Evolutionary conservation across 371 early-diverging fungal genomes (phyloP), one percentile per base, ranked within the genome.

Genomic region (Rhizopus arrhizus): DNA sequence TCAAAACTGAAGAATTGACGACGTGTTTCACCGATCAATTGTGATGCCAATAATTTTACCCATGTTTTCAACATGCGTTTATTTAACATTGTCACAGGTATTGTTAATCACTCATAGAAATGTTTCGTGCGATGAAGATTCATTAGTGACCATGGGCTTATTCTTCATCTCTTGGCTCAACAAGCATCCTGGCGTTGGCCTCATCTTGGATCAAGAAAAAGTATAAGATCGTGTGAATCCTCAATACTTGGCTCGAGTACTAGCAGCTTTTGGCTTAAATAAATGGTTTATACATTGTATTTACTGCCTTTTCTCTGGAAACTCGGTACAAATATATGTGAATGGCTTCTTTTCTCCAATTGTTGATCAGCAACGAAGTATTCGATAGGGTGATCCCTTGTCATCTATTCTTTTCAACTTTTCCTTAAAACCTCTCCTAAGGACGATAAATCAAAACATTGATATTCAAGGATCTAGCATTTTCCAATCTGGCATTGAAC

Each of bases 201-300:
- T 73, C 3, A 52, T 64, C 1, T 40, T 73, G 0, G 69, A 68
- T 42, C 58, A 68, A 49, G 64, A 64, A 53, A 64, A 69, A 42
- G 65, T 65, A 2, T 61, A 64, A 53, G 67, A 66, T 42, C 49
- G 69, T 0, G 54, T 65, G 2, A 58, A 66, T 32, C 64, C 66
- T 22, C 13, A 7, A 3, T 69, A 66, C 33, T 56, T 73, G 3
- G 0, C 9, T 0, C 3, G 3, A 3, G 59, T 61, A 3, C 36
- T 69, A 1, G 3, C 16, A 5, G 15, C 10, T 3, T 63, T 62
- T 45, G 56, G 51, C 36, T 64, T 65, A 38, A 58, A 64, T 8
- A 12, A 12, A 1, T 2, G 32, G 3, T 40, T 64, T 31, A 22
- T 61, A 9, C 13, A 40, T 4, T 49, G 55, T 31, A 54, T 68